A percentile compares a stretch with the other conserved stretches of the same genome.
Conservation (phyloP, 257 asterid species). For the Nicotiana paniculata region DNA sequence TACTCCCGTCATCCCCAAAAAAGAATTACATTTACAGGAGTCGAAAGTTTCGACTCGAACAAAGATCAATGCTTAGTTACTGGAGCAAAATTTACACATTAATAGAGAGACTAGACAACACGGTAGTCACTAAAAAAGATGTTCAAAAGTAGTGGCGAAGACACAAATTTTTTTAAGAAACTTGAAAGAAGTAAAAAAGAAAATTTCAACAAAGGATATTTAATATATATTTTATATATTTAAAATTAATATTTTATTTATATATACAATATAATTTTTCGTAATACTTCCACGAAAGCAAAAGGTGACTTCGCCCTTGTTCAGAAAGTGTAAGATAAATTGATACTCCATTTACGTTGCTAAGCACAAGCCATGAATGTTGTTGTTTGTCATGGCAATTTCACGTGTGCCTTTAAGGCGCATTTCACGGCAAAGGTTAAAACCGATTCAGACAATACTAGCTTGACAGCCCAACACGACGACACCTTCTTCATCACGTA, state of each 20-base stretch:
- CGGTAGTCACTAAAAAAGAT: too few relatives aligned
- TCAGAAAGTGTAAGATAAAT: too few relatives aligned
- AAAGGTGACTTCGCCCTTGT: too few relatives aligned
- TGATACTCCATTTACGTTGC: background rate
- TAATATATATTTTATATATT: too few relatives aligned
- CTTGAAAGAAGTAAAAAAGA: too few relatives aligned
- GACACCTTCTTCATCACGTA: background rate
- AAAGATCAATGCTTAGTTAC: background rate
- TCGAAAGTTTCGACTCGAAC: background rate
- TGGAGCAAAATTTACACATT: background rate
- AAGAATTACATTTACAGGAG: background rate
- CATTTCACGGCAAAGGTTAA: background rate
- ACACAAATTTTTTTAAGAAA: too few relatives aligned
- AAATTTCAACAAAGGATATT: too few relatives aligned
- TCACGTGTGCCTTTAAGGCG: background rate
- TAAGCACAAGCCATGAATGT: background rate
- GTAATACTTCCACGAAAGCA: too few relatives aligned
- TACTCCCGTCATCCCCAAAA: background rate
- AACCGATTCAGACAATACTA: background rate
- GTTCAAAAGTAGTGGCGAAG: background rate
- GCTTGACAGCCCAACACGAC: background rate
- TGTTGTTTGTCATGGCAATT: background rate
- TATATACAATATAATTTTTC: too few relatives aligned
- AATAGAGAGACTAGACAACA: too few relatives aligned
- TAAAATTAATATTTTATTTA: too few relatives aligned